A percentile compares a stretch with the other conserved stretches of the same genome.
Evolutionary conservation across 345 rosid genomes (phyloP).

Genomic region (Populus pruinosa): DNA sequence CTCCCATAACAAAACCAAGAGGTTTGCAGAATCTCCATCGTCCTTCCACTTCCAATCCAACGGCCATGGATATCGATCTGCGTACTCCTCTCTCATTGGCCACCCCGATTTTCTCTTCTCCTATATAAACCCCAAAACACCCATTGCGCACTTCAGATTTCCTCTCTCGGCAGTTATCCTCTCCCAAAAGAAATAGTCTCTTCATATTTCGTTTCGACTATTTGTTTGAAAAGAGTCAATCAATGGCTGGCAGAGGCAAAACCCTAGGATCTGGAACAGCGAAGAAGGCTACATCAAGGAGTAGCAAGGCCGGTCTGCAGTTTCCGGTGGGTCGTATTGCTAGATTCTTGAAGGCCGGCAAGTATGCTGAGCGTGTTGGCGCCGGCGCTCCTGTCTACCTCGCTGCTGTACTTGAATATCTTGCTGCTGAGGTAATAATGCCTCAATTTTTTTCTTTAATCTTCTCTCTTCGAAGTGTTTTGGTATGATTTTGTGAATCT

Average conservation of each 20-base stretch:
- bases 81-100: background rate
- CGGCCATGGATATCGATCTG: background rate
- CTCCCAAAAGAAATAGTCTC: background rate
- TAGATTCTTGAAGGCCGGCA: constrained; percentile 88
- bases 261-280: constrained; percentile 77
- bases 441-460: background rate
- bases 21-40: background rate
- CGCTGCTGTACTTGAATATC: constrained; percentile 90
- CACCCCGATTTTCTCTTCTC: background rate
- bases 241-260: constrained; percentile 92
- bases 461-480: background rate
- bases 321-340: constrained; percentile 97
- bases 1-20: background rate
- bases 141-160: background rate
- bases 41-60: background rate
- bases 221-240: background rate
- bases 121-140: background rate
- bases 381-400: constrained; percentile 97
- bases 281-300: constrained; percentile 93
- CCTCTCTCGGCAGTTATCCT: background rate
- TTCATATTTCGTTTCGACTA: background rate
- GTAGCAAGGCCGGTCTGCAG: constrained; percentile 94
- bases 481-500: background rate
- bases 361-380: constrained; percentile 93
- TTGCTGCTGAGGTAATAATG: constrained; percentile 77